phyloP scores from a whole-genome alignment of 2,329 filamentous ascomycete species.

The Lachnellula arida region DNA sequence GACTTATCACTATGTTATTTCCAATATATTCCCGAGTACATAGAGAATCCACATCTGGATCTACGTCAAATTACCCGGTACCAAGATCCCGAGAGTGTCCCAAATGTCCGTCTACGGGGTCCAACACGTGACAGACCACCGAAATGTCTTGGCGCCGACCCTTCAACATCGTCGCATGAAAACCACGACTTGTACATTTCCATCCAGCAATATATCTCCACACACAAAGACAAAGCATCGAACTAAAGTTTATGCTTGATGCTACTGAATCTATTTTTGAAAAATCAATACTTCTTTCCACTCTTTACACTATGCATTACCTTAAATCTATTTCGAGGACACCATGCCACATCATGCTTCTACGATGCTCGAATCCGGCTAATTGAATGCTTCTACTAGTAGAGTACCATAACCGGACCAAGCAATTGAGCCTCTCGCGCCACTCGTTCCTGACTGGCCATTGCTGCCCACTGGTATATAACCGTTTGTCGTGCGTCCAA shows the following conservation, averaged over 20 bases:
- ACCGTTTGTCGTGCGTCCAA: not conserved
- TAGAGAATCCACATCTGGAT: too few species aligned
- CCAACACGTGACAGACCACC: not conserved
- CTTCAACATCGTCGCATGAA: not conserved
- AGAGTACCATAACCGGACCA: not conserved
- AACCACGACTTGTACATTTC: not conserved
- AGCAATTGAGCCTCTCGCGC: not conserved
- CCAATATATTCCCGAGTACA: too few species aligned
- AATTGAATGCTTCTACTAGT: not conserved
- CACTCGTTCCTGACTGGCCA: not conserved
- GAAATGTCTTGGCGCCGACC: not conserved
- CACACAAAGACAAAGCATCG: not conserved
- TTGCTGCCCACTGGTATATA: not conserved
- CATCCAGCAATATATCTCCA: not conserved
- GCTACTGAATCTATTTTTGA: not conserved
- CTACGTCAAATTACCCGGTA: too few species aligned
- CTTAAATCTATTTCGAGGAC: not conserved
- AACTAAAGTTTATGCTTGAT: not conserved
- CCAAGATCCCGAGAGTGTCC: too few species aligned
- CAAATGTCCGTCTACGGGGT: too few species aligned
- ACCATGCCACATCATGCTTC: not conserved
- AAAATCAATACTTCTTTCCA: not conserved
- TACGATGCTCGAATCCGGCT: not conserved
- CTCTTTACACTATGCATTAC: not conserved
- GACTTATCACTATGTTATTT: too few species aligned